Evolutionary conservation across 352 stramenopile species (phyloP).

Genomic region (Phytophthora chlamydospora): DNA sequence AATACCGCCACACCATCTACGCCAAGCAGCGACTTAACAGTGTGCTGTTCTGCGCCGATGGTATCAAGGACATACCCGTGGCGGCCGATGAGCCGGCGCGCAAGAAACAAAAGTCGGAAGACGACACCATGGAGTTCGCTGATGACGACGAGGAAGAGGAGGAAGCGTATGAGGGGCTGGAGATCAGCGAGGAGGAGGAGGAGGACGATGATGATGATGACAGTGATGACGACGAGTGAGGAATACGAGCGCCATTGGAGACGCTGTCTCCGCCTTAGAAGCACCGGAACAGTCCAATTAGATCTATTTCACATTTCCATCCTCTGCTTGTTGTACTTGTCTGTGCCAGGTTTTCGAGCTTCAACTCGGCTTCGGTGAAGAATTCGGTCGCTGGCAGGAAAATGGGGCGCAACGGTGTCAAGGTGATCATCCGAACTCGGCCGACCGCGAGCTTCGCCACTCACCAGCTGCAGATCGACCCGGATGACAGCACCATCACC

Average conservation of each 20-base stretch:
- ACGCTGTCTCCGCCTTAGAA: no score
- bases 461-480: constrained; percentile 80
- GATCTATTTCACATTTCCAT: no score
- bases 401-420: constrained; percentile 68
- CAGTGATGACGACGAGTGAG: constrained; percentile 46
- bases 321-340: no score
- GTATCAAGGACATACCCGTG: constrained; percentile 60
- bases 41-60: constrained; percentile 90
- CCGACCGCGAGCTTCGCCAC: constrained; percentile 79
- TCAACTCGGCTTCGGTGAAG: no score
- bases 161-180: constrained; percentile 86
- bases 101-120: constrained; percentile 59
- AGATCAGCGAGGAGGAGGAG: constrained; percentile 71
- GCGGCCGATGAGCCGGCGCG: constrained; percentile 33
- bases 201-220: constrained; percentile 59
- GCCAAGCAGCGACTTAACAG: constrained; percentile 91
- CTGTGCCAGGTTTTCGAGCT: no score
- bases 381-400: background rate
- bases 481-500: constrained; percentile 78
- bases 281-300: no score
- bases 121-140: constrained; percentile 46
- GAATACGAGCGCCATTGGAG: no score
- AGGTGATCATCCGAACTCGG: constrained; percentile 86
- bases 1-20: constrained; percentile 76
- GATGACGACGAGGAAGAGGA: constrained; percentile 75